These are phyloP conservation scores for Stagonosporopsis rhizophila DNA, from an alignment of 2,329 filamentous ascomycete species.

Conservation along the genomic window DNA sequence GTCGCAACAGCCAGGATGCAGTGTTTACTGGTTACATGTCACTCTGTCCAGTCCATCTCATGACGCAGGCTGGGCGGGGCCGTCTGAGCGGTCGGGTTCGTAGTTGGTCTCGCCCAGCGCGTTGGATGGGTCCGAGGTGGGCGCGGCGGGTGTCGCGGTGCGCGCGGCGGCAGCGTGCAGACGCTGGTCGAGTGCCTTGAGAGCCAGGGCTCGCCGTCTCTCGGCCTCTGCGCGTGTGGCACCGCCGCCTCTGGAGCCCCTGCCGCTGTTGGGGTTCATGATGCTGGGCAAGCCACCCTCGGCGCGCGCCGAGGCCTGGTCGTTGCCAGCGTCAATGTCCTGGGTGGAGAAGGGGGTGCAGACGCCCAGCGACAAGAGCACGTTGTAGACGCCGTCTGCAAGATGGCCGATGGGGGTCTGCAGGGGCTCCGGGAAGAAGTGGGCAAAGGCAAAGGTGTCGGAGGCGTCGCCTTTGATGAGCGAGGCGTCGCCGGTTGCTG, in stretches of 20 bases:
- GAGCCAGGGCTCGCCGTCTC: constrained; percentile 82
- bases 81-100: constrained; percentile 50
- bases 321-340: constrained; percentile 76
- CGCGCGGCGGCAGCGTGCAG: constrained; percentile 79
- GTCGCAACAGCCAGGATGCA: too few species aligned
- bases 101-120: constrained; percentile 53
- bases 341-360: constrained; percentile 86
- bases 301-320: constrained; percentile 71
- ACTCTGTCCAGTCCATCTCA: constrained; percentile 15
- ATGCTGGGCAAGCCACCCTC: constrained; percentile 67
- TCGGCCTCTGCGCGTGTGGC: constrained; percentile 90
- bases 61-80: constrained; percentile 28
- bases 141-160: constrained; percentile 51
- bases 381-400: constrained; percentile 75
- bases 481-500: constrained; percentile 59
- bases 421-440: constrained; percentile 87
- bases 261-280: constrained; percentile 59
- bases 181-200: constrained; percentile 91
- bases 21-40: background rate
- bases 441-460: constrained; percentile 94
- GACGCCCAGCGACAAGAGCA: constrained; percentile 76
- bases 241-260: constrained; percentile 59
- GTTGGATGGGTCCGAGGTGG: constrained; percentile 37
- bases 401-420: constrained; percentile 79
- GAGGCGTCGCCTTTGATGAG: constrained; percentile 86